These are phyloP conservation scores for Cetraspora pellucida DNA, from an alignment of 192 early-diverging fungal genomes.

Conservation along the genomic window DNA sequence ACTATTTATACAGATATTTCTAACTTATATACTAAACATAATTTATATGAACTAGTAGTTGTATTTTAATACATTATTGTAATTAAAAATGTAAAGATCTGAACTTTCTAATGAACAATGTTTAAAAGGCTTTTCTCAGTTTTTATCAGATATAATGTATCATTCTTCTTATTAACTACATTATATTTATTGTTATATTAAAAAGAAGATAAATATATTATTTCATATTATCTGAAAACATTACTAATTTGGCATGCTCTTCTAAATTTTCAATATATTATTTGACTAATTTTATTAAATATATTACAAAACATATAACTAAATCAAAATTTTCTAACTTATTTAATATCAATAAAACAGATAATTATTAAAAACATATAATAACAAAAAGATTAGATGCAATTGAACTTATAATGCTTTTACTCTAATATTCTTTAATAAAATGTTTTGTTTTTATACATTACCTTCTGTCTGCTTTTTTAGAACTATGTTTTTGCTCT, in stretches of 20 bases:
- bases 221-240: neutral
- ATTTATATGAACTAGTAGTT: neutral
- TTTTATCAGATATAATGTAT: slow-evolving; percentile 2
- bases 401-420: neutral
- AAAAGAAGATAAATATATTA: neutral
- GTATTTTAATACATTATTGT: neutral
- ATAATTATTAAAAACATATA: neutral
- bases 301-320: slow-evolving; percentile 3
- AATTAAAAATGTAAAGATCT: neutral
- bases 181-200: neutral
- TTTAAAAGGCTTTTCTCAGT: neutral
- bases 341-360: too few species aligned
- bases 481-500: neutral
- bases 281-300: neutral
- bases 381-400: neutral
- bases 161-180: neutral
- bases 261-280: slow-evolving; percentile 11
- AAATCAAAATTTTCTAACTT: slow-evolving; percentile 4
- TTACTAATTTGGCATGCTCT: slow-evolving; percentile 3
- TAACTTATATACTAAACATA: neutral
- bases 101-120: too few species aligned
- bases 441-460: neutral
- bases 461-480: neutral
- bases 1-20: neutral
- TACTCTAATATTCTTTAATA: too few species aligned